These are phyloP conservation scores for Trypanosoma scelopori DNA, from an alignment of 208 protist genomes.

Conservation along the genomic window DNA sequence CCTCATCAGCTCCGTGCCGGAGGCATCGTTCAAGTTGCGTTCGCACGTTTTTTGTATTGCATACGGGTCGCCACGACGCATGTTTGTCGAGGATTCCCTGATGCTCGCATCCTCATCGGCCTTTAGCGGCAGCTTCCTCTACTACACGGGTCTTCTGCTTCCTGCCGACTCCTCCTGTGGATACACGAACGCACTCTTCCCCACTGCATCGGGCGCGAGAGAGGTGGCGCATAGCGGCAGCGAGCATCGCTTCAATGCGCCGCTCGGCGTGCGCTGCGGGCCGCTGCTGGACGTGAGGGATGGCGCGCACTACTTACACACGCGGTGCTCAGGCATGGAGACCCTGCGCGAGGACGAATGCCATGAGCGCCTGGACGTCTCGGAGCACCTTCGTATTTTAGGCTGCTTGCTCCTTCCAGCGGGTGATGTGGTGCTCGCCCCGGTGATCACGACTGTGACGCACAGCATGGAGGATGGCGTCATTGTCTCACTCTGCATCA, in stretches of 20 bases:
- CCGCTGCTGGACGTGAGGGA: constrained; percentile 13
- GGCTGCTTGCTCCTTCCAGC: constrained; percentile 15
- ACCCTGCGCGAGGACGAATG: constrained; percentile 17
- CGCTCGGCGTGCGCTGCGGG: constrained; percentile 29
- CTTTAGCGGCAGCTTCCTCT: constrained; percentile 49
- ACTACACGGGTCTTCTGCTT: constrained; percentile 28
- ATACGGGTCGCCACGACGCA: constrained; percentile 42
- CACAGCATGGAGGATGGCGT: constrained; percentile 31
- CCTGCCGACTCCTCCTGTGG: constrained; percentile 6
- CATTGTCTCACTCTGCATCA: constrained; percentile 30
- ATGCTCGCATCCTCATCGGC: constrained; percentile 36
- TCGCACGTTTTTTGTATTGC: constrained; percentile 52
- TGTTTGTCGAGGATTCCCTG: constrained; percentile 35
- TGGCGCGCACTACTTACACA: constrained; percentile 6
- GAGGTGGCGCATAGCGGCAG: neutral
- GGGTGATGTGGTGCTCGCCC: constrained; percentile 25
- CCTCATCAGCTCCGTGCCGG: constrained; percentile 35
- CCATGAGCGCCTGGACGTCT: constrained; percentile 25
- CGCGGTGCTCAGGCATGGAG: constrained; percentile 20
- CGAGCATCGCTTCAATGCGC: constrained; percentile 18
- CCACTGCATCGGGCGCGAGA: neutral
- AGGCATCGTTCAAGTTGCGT: constrained; percentile 7
- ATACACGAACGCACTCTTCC: constrained; percentile 1
- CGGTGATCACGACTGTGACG: constrained; percentile 26
- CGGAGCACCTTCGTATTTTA: constrained; percentile 26